phyloP scores from a whole-genome alignment of 2,329 filamentous ascomycete species.

The Rhynchosporium graminicola region DNA sequence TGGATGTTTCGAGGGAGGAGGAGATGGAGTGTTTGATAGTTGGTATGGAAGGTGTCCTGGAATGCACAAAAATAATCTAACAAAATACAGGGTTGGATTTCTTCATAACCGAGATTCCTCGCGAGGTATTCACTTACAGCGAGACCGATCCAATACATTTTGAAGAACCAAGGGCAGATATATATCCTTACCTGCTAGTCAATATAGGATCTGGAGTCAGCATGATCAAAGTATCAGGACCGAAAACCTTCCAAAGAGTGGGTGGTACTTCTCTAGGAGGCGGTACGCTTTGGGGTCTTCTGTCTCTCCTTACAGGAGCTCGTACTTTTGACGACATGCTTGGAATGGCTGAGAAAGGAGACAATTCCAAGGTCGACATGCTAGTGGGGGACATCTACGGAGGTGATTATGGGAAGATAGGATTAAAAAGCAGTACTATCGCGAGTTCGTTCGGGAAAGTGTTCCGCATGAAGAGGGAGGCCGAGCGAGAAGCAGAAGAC shows the following conservation, averaged over 20 bases:
- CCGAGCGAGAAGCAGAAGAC: constrained; percentile 77
- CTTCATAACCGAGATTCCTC: constrained; percentile 96
- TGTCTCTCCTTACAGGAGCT: constrained; percentile 90
- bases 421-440: constrained; percentile 92
- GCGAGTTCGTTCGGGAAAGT: constrained; percentile 97
- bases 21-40: constrained; percentile 99
- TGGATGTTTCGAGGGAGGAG: constrained; percentile 88
- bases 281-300: constrained; percentile 94
- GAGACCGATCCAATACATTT: constrained; percentile 91
- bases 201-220: constrained; percentile 98
- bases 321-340: constrained; percentile 98
- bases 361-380: constrained; percentile 94
- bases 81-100: constrained; percentile 77
- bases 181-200: constrained; percentile 95
- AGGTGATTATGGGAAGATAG: constrained; percentile 93
- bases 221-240: constrained; percentile 95
- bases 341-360: constrained; percentile 82
- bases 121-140: constrained; percentile 96
- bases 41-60: constrained; percentile 50
- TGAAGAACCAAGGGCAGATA: constrained; percentile 71
- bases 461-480: constrained; percentile 85
- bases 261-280: constrained; percentile 93
- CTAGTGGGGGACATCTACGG: constrained; percentile 98
- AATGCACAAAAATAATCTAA: constrained; percentile 8
- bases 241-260: constrained; percentile 82